phyloP scores from a whole-genome alignment of 345 rosid species.

The Salix arbutifolia region DNA sequence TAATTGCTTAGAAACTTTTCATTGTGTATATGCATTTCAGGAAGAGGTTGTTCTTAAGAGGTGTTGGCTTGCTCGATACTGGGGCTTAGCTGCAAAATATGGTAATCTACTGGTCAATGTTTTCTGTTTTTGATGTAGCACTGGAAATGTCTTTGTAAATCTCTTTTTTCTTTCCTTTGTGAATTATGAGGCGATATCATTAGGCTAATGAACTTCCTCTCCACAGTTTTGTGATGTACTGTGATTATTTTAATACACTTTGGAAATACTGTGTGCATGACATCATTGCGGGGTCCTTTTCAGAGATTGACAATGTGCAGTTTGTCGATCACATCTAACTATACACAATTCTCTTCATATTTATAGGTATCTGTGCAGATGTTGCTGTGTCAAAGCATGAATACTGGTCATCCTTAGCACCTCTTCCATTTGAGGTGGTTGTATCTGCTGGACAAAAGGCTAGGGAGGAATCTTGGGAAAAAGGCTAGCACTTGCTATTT shows the following conservation, averaged over 20 bases:
- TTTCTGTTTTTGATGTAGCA: conserved; percentile 5
- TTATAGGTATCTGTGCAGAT: conserved; percentile 80
- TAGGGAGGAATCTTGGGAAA: conserved; percentile 67
- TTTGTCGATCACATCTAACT: conserved; percentile 4
- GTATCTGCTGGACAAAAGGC: conserved; percentile 76
- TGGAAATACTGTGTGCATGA: neutral
- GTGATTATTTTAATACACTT: neutral
- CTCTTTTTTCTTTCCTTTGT: conserved; percentile 1
- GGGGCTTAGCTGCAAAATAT: conserved; percentile 89
- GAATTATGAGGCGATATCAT: neutral
- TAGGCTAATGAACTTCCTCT: neutral
- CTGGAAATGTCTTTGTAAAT: neutral
- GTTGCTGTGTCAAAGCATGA: conserved; percentile 79
- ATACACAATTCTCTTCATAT: conserved; percentile 11
- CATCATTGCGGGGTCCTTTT: neutral
- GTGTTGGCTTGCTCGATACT: conserved; percentile 99
- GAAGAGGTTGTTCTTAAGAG: conserved; percentile 99
- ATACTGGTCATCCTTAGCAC: conserved; percentile 91
- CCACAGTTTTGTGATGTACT: neutral
- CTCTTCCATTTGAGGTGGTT: conserved; percentile 96
- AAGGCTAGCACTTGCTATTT: conserved; percentile 46
- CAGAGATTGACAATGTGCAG: neutral
- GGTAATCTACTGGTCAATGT: conserved; percentile 38
- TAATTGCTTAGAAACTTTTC: conserved; percentile 7
- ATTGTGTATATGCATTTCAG: conserved; percentile 44